Conservation (phyloP, 2,329 filamentous ascomycete species). For the Fusarium cyanostomum region DNA sequence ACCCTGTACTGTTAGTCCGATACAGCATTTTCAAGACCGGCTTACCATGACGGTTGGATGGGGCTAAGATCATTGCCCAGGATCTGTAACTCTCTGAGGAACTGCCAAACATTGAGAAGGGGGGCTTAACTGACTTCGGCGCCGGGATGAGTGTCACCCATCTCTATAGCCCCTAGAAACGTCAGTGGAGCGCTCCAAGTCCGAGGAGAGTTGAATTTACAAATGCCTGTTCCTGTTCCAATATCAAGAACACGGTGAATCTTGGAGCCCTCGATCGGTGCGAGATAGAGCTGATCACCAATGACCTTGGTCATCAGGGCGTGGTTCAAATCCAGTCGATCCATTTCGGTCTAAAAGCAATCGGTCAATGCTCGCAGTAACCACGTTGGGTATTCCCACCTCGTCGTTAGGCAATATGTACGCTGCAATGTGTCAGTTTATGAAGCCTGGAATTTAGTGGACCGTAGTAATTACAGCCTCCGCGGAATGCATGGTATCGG, state of each 20-base stretch:
- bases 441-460: not conserved
- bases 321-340: conserved; percentile 50
- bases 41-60: conserved; percentile 44
- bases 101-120: too few species aligned
- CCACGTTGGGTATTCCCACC: not conserved
- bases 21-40: not conserved
- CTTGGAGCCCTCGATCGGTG: conserved; percentile 41
- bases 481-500: conserved; percentile 45
- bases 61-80: conserved; percentile 46
- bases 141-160: conserved; percentile 46
- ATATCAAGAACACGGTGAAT: conserved; percentile 53
- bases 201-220: conserved; percentile 22
- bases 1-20: conserved; percentile 19
- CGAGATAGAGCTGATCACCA: conserved; percentile 32
- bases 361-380: not conserved
- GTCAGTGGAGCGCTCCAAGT: not conserved
- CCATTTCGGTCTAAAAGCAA: conserved; percentile 39
- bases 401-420: conserved; percentile 14
- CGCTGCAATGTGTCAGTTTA: not conserved
- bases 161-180: conserved; percentile 50
- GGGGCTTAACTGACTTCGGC: not conserved
- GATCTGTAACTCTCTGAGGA: conserved; percentile 11
- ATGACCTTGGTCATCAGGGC: conserved; percentile 41
- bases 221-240: conserved; percentile 56
- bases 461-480: conserved; percentile 31